Evolutionary conservation across 169 alveolate genomes (phyloP).

Genomic region (Toxoplasma gondii): DNA sequence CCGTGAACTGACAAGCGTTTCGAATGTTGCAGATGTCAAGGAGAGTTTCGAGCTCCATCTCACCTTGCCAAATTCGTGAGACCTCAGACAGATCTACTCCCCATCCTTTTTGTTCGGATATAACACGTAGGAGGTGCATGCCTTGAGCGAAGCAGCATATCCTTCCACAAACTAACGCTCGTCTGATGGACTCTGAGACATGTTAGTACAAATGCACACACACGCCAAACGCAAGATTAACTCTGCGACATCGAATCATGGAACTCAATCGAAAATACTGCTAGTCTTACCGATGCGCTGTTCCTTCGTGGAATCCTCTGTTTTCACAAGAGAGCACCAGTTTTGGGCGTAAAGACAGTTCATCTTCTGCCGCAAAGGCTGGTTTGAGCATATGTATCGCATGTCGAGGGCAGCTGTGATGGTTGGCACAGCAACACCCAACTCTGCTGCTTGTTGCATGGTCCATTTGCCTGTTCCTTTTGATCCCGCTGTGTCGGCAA

Average conservation of each 20-base stretch:
- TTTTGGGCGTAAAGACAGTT: neutral
- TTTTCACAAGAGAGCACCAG: neutral
- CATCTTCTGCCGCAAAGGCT: neutral
- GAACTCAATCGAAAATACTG: neutral
- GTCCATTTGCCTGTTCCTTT: slow-evolving; percentile 90
- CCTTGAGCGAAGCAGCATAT: slow-evolving; percentile 85
- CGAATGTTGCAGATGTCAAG: too few species aligned
- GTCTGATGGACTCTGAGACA: slow-evolving; percentile 48
- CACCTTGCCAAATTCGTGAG: slow-evolving; percentile 82
- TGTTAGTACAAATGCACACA: neutral
- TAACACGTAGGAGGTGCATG: slow-evolving; percentile 76
- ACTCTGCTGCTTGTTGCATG: slow-evolving; percentile 82
- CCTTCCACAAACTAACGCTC: slow-evolving; percentile 76
- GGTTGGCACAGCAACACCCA: slow-evolving; percentile 85
- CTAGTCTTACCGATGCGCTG: neutral
- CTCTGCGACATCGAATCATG: neutral
- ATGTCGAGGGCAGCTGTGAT: slow-evolving; percentile 85
- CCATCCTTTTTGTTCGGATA: slow-evolving; percentile 79
- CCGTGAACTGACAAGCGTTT: neutral
- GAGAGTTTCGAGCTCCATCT: neutral
- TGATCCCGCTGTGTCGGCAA: slow-evolving; percentile 80
- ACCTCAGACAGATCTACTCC: slow-evolving; percentile 75
- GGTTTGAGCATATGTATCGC: slow-evolving; percentile 65
- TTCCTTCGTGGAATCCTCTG: neutral
- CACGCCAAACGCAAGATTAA: neutral